phyloP scores from a whole-genome alignment of 345 rosid genomes.

The Eutrema japonicum region DNA sequence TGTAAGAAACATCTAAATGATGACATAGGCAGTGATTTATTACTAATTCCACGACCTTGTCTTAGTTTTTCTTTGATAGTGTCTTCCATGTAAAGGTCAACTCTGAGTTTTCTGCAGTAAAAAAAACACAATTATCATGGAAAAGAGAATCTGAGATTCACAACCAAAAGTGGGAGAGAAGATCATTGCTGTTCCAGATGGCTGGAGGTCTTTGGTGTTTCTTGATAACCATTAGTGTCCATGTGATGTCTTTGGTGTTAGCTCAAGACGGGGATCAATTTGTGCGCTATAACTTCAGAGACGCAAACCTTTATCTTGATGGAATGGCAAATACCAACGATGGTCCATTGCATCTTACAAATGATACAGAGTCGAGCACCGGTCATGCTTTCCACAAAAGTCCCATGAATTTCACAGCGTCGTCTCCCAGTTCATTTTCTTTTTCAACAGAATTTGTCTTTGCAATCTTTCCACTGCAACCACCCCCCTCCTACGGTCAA shows the following conservation, averaged over 20 bases:
- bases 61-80: conserved; percentile 17
- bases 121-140: too few relatives aligned
- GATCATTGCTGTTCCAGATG: conserved; percentile 16
- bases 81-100: conserved; percentile 29
- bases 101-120: not conserved
- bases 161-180: conserved; percentile 24
- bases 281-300: conserved; percentile 9
- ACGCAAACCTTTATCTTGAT: conserved; percentile 24
- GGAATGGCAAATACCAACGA: conserved; percentile 30
- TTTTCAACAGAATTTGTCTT: conserved; percentile 54
- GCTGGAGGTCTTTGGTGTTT: conserved; percentile 18
- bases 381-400: conserved; percentile 53
- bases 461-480: conserved; percentile 38
- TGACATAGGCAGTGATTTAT: conserved; percentile 10
- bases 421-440: conserved; percentile 36
- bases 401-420: conserved; percentile 32
- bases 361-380: conserved; percentile 32
- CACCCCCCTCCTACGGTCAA: conserved; percentile 35
- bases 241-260: conserved; percentile 18
- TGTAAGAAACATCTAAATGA: too few relatives aligned
- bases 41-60: not conserved
- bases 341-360: conserved; percentile 52
- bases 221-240: conserved; percentile 1
- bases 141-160: not conserved
- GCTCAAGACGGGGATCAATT: conserved; percentile 29